A percentile compares a stretch with the other conserved stretches of the same genome.
These are phyloP conservation scores for Trypanosoma platydactyli DNA, from an alignment of 208 protist species.

Conservation along the genomic window DNA sequence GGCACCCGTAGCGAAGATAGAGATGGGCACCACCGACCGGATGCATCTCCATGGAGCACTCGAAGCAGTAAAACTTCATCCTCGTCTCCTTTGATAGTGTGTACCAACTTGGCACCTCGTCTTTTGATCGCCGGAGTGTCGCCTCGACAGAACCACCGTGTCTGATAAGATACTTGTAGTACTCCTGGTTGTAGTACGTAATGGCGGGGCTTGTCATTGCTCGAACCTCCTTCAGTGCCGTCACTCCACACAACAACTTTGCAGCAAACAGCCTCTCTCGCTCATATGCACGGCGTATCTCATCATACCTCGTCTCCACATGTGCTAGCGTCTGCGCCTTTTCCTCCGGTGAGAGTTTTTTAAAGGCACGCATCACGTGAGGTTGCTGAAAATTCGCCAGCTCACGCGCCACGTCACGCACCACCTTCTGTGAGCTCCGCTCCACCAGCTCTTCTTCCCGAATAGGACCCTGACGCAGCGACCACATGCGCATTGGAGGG, in stretches of 20 bases:
- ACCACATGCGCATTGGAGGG: conserved; percentile 27
- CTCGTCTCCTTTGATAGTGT: conserved; percentile 44
- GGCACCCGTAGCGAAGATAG: conserved; percentile 57
- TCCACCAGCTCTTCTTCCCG: conserved; percentile 33
- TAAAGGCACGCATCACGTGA: conserved; percentile 25
- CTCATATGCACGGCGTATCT: conserved; percentile 35
- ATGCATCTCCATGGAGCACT: conserved; percentile 19
- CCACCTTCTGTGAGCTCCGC: conserved; percentile 21
- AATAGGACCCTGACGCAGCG: conserved; percentile 33
- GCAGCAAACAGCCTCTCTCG: conserved; percentile 45
- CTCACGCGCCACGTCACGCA: conserved; percentile 23
- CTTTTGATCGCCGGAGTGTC: not conserved
- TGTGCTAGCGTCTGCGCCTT: conserved; percentile 33
- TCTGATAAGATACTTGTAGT: conserved; percentile 37
- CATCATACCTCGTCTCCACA: conserved; percentile 17
- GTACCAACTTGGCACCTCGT: conserved; percentile 28
- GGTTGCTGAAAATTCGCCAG: conserved; percentile 20
- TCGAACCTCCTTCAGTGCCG: conserved; percentile 56
- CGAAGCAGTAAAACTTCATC: conserved; percentile 62
- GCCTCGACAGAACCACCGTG: conserved; percentile 41
- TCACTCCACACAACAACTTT: conserved; percentile 51
- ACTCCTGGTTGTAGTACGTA: conserved; percentile 34
- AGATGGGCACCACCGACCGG: conserved; percentile 52
- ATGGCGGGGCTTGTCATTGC: conserved; percentile 38
- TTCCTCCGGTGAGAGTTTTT: conserved; percentile 35